phyloP scores from a whole-genome alignment of 345 rosid species.

The Citrus hindsii region DNA sequence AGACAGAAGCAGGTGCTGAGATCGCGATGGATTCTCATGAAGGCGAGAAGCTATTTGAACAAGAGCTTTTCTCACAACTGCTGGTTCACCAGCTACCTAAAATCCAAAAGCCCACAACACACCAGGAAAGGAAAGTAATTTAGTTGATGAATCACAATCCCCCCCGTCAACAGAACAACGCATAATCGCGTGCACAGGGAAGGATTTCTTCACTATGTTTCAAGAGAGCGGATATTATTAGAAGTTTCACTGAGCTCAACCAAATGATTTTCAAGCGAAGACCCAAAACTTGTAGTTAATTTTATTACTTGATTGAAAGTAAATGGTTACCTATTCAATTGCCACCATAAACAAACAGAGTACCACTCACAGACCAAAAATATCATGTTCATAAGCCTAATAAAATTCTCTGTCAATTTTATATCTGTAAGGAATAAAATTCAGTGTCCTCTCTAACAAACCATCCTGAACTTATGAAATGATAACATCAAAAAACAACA shows the following conservation, averaged over 20 bases:
- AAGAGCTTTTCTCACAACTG: constrained; percentile 51
- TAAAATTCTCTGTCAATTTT: not conserved
- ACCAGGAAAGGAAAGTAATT: not conserved
- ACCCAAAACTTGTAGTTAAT: not conserved
- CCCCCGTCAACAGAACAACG: not conserved
- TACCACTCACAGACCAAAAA: not conserved
- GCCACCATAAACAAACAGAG: not conserved
- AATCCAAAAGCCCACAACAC: constrained; percentile 8
- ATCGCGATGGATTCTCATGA: constrained; percentile 66
- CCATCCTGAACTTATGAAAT: not conserved
- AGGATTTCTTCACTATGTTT: not conserved
- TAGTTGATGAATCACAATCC: not conserved
- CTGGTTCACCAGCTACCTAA: constrained; percentile 56
- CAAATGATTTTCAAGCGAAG: not conserved
- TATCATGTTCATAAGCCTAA: not conserved
- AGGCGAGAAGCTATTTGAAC: constrained; percentile 48
- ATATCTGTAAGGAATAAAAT: not conserved
- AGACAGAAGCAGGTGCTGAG: constrained; percentile 52
- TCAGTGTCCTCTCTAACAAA: not conserved
- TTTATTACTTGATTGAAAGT: not conserved
- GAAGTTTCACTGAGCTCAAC: not conserved
- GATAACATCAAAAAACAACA: not conserved
- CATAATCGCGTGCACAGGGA: not conserved
- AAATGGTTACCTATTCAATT: not conserved
- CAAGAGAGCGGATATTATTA: not conserved